phyloP scores from a whole-genome alignment of 345 rosid species.

The Lepidium didymum region DNA sequence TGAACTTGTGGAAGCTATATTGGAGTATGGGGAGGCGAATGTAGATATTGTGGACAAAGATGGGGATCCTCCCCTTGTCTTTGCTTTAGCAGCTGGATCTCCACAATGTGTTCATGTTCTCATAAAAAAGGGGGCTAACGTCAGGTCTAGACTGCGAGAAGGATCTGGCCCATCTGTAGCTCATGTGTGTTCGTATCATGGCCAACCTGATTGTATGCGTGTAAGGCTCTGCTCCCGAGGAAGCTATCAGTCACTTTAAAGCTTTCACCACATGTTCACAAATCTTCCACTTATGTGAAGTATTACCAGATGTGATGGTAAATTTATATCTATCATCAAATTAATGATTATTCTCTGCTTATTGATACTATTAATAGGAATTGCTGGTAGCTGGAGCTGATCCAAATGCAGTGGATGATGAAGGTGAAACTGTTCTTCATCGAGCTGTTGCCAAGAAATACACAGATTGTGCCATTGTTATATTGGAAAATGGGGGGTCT shows the following conservation, averaged over 20 bases:
- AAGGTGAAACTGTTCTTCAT: constrained; percentile 94
- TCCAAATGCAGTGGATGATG: constrained; percentile 96
- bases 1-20: constrained; percentile 70
- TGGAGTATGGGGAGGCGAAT: constrained; percentile 57
- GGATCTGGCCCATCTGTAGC: constrained; percentile 93
- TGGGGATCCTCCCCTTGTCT: constrained; percentile 96
- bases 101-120: constrained; percentile 90
- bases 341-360: constrained; percentile 1
- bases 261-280: background rate
- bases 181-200: constrained; percentile 98
- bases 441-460: constrained; percentile 82
- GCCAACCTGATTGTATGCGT: constrained; percentile 98
- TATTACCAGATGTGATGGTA: background rate
- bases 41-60: constrained; percentile 92
- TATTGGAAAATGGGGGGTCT: constrained; percentile 87
- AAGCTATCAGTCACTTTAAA: constrained; percentile 1
- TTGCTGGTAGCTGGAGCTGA: constrained; percentile 95
- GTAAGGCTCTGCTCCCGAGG: constrained; percentile 43
- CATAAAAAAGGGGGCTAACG: constrained; percentile 77
- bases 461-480: constrained; percentile 87
- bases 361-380: constrained; percentile 48
- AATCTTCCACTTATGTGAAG: constrained; percentile 1
- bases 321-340: background rate
- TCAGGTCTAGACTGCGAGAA: constrained; percentile 76
- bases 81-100: constrained; percentile 98